phyloP scores from a whole-genome alignment of 1,284 basidiomycete genomes.

The Ustilago lituana region DNA sequence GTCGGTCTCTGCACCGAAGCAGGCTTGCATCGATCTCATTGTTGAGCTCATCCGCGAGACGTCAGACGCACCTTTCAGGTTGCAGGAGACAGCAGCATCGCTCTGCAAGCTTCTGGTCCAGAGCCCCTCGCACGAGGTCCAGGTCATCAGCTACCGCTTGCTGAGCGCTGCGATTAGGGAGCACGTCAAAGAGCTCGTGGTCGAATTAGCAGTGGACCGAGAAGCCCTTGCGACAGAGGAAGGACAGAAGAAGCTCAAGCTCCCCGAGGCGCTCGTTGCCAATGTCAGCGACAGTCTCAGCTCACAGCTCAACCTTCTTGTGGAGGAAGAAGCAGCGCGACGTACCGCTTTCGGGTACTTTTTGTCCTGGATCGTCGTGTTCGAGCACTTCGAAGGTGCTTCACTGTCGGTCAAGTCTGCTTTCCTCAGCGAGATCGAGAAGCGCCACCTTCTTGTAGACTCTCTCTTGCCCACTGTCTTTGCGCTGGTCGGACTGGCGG shows the following conservation, averaged over 20 bases:
- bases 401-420: constrained; percentile 81
- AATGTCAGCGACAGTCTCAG: constrained; percentile 36
- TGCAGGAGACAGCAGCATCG: constrained; percentile 16
- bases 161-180: constrained; percentile 39
- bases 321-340: constrained; percentile 33
- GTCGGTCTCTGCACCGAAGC: constrained; percentile 25
- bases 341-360: constrained; percentile 70
- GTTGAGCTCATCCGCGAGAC: constrained; percentile 51
- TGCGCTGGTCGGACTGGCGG: constrained; percentile 71
- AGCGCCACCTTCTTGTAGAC: constrained; percentile 74
- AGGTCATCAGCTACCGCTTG: constrained; percentile 48
- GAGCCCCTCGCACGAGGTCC: constrained; percentile 44
- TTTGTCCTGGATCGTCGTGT: constrained; percentile 87
- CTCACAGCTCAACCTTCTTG: constrained; percentile 24
- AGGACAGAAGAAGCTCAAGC: constrained; percentile 18
- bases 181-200: constrained; percentile 56
- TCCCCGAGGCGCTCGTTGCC: constrained; percentile 31
- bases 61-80: constrained; percentile 36
- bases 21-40: constrained; percentile 44
- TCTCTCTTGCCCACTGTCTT: constrained; percentile 81
- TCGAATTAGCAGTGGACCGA: constrained; percentile 48
- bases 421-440: constrained; percentile 86
- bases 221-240: constrained; percentile 30
- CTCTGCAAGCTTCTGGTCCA: constrained; percentile 43
- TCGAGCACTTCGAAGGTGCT: constrained; percentile 87